phyloP scores from a whole-genome alignment of 805 yeast species.

The Candida andamanensis region DNA sequence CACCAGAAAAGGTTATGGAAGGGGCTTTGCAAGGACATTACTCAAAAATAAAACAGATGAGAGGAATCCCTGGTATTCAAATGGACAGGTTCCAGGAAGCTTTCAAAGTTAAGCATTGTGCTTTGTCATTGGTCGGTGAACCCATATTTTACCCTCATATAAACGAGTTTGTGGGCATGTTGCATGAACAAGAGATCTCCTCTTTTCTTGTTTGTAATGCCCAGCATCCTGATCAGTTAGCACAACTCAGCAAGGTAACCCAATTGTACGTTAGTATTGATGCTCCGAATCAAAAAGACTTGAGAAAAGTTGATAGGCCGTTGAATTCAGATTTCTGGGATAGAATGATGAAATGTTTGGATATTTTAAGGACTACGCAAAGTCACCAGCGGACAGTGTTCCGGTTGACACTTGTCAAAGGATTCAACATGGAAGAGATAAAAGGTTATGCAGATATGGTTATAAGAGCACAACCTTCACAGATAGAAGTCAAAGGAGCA shows the following conservation, averaged over 20 bases:
- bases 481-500: constrained; percentile 91
- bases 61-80: constrained; percentile 93
- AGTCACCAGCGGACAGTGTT: constrained; percentile 85
- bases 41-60: constrained; percentile 86
- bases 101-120: constrained; percentile 84
- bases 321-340: constrained; percentile 91
- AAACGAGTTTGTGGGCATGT: constrained; percentile 73
- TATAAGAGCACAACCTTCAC: constrained; percentile 73
- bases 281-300: constrained; percentile 79
- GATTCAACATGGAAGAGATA: constrained; percentile 80
- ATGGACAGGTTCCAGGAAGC: constrained; percentile 90
- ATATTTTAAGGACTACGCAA: constrained; percentile 68
- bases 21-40: constrained; percentile 90
- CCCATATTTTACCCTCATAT: constrained; percentile 92
- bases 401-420: constrained; percentile 85
- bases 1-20: constrained; percentile 74
- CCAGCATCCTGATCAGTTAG: constrained; percentile 86
- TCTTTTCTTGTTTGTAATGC: constrained; percentile 92
- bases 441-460: constrained; percentile 85
- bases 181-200: constrained; percentile 76
- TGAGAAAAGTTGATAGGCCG: constrained; percentile 84
- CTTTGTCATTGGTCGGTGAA: constrained; percentile 88
- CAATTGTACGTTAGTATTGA: constrained; percentile 91
- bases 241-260: constrained; percentile 67
- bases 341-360: constrained; percentile 72